These are phyloP conservation scores for Harringtonia aguacate DNA, from an alignment of 2,329 filamentous ascomycete species.

Conservation along the genomic window DNA sequence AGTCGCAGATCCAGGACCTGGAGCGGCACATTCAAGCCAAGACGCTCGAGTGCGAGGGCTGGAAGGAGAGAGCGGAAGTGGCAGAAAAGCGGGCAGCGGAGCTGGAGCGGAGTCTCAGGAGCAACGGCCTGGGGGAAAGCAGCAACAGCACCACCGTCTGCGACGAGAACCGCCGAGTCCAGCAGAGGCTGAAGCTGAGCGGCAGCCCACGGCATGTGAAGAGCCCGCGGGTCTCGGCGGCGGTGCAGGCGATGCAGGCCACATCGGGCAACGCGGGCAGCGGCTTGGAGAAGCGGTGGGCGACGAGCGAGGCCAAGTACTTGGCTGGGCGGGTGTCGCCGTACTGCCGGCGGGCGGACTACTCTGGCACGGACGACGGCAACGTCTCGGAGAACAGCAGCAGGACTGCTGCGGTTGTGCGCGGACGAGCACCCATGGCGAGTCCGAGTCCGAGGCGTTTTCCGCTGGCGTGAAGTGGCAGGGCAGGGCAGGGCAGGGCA, in stretches of 20 bases:
- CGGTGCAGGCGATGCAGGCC: background rate
- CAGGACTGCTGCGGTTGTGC: conserved; percentile 5
- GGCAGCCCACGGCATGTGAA: no score
- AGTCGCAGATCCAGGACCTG: conserved; percentile 37
- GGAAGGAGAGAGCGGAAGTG: conserved; percentile 43
- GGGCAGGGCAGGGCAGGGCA: no score
- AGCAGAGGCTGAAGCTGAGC: background rate
- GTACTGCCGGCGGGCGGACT: background rate
- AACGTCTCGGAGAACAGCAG: conserved; percentile 4
- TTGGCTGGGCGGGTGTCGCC: background rate
- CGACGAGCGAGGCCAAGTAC: background rate
- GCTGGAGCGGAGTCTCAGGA: conserved; percentile 15
- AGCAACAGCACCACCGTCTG: background rate
- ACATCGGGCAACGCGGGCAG: background rate
- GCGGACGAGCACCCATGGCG: no score
- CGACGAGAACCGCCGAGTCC: background rate
- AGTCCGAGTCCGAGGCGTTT: no score
- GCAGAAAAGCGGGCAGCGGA: conserved; percentile 42
- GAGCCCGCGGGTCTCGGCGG: background rate
- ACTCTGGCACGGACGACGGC: conserved; percentile 4
- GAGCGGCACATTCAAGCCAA: conserved; percentile 34
- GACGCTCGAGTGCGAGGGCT: conserved; percentile 31
- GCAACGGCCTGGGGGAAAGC: no score
- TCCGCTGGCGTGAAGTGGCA: no score
- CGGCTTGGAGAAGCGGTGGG: background rate